These are phyloP conservation scores for Pelargonium australe DNA, from an alignment of 441 rosid genomes.

Conservation along the genomic window DNA sequence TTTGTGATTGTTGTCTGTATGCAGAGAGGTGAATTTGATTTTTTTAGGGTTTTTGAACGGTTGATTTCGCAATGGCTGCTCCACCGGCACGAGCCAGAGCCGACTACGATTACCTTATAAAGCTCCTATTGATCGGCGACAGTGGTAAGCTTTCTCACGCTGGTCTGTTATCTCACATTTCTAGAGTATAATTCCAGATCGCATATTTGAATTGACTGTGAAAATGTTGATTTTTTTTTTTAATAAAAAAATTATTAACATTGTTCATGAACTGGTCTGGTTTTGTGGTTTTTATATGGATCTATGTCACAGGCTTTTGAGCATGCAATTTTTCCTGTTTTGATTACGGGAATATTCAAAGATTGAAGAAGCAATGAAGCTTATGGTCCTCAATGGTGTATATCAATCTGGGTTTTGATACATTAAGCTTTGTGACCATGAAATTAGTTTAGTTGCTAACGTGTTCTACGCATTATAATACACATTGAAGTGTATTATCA, in stretches of 20 bases:
- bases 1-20: slow-evolving; percentile 16
- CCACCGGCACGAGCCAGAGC: slow-evolving; percentile 67
- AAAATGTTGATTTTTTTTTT: neutral
- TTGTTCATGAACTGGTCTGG: neutral
- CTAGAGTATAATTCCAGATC: neutral
- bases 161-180: too few relatives aligned
- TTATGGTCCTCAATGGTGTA: neutral
- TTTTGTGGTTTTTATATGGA: neutral
- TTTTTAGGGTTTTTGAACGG: neutral
- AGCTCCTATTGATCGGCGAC: slow-evolving; percentile 66
- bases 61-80: slow-evolving; percentile 45
- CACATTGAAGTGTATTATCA: neutral
- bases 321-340: neutral
- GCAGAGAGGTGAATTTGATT: neutral
- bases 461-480: neutral
- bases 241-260: neutral
- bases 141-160: slow-evolving; percentile 33
- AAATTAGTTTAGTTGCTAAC: neutral
- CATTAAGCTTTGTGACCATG: slow-evolving; percentile 1
- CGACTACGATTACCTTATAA: slow-evolving; percentile 64
- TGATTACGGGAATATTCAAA: neutral
- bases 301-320: neutral
- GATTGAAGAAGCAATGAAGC: neutral
- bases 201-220: neutral
- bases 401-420: neutral